Evolutionary conservation across 805 yeast genomes (phyloP), one percentile per base, ranked within the genome.

Genomic region (Suhomyces emberorum): DNA sequence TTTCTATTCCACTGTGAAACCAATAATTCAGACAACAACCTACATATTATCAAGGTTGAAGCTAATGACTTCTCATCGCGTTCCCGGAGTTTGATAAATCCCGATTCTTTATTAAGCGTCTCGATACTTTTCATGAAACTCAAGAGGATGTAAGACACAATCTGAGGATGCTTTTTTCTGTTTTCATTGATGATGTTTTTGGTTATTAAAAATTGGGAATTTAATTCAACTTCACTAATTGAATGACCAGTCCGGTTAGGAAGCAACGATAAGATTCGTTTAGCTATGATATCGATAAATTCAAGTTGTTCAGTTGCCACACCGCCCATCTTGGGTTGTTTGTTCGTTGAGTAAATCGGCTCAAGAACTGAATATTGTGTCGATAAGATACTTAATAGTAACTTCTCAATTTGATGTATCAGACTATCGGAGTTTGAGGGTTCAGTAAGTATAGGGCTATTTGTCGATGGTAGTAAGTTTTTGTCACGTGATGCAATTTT

Each of bases 231-330:
- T 38, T 68, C 72, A 8, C 58, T 57, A 8, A 63, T 40, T 3
- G 63, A 46, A 40, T 57, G 55, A n/a, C 72, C 70, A 1, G 70
- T 60, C 19, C 65, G 47, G 44, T 51, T 57, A 12, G 73, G 72
- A 16, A 68, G 49, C 17, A 65, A 49, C 17, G 59, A 51, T 32
- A 57, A 63, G 27, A 68, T 48, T 29, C 72, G 40, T 35, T 49
- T 49, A 15, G 53, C 35, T 17, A 62, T 35, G 6, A 57, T 46
- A 14, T 48, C 49, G 5, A 62, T 47, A 33, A 51, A 60, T 31
- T 43, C 51, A 30, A 37, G 35, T 22, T 36, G 39, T 15, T 28
- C 33, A 7, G 35, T 26, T 25, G 36, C 25, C 36, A 32, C 17
- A 6, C 7, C 29, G 5, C 8, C 29, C 29, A 26, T 26, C n/a